Evolutionary conservation across 78 protist genomes (phyloP).

Genomic region (Mastigamoeba balamuthi): DNA sequence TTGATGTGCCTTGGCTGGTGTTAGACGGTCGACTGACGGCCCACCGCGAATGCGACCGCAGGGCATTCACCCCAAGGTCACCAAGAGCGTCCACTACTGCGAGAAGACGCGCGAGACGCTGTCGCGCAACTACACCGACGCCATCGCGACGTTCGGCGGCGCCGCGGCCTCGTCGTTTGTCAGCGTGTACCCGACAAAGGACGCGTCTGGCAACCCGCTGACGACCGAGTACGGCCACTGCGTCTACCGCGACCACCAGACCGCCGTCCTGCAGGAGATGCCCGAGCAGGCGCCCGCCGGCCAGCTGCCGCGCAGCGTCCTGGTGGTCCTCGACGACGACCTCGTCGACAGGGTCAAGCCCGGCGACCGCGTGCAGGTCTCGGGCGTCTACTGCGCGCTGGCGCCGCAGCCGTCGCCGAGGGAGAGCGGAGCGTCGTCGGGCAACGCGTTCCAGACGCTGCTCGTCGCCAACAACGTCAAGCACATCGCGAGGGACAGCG

Average conservation of each 20-base stretch:
- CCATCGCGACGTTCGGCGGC: slow-evolving; percentile 26
- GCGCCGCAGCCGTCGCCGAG: not conserved
- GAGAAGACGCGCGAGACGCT: slow-evolving; percentile 31
- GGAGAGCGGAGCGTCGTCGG: not conserved
- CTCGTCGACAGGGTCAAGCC: slow-evolving; percentile 91
- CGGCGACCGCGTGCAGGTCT: slow-evolving; percentile 90
- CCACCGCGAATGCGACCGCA: too few relatives aligned
- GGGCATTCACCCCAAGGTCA: slow-evolving; percentile 88
- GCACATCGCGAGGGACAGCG: not conserved
- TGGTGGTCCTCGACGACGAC: slow-evolving; percentile 75
- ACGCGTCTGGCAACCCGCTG: slow-evolving; percentile 79
- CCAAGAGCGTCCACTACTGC: slow-evolving; percentile 87
- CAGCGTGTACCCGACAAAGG: slow-evolving; percentile 65
- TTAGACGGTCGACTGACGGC: too few relatives aligned
- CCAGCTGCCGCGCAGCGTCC: slow-evolving; percentile 93
- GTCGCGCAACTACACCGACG: slow-evolving; percentile 63
- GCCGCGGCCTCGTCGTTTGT: slow-evolving; percentile 48
- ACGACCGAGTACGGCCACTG: slow-evolving; percentile 93
- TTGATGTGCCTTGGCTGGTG: too few relatives aligned
- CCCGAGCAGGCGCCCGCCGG: slow-evolving; percentile 99
- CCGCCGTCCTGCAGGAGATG: slow-evolving; percentile 83
- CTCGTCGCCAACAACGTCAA: not conserved
- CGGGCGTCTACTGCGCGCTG: slow-evolving; percentile 59
- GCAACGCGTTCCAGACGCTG: not conserved
- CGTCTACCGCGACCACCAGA: slow-evolving; percentile 81